These are phyloP conservation scores for Ensete ventricosum DNA, from an alignment of 176 grass and related monocot species.

Conservation along the genomic window DNA sequence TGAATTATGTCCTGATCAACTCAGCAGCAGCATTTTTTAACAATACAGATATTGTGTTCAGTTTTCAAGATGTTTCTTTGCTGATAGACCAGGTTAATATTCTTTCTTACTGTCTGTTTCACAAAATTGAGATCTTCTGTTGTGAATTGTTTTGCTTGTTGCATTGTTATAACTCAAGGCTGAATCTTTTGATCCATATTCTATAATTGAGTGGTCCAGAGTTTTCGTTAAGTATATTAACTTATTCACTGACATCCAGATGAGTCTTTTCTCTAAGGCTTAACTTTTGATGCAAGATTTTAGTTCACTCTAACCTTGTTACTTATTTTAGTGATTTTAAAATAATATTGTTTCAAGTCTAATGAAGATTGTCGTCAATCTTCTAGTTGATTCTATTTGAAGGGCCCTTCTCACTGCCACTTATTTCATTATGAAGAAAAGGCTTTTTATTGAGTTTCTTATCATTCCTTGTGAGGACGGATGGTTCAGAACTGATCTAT, in stretches of 20 bases:
- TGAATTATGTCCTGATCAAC: slow-evolving; percentile 83
- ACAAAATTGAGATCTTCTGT: neutral
- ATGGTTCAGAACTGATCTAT: neutral
- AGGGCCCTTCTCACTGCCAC: neutral
- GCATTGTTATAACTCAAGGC: neutral
- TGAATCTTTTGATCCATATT: neutral
- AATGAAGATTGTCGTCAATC: too few species aligned
- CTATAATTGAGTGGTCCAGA: neutral
- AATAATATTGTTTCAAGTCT: too few species aligned
- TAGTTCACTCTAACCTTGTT: neutral
- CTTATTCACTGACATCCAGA: neutral
- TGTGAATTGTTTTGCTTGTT: neutral
- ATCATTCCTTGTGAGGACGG: neutral
- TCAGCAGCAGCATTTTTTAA: slow-evolving; percentile 70
- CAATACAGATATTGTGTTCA: slow-evolving; percentile 54
- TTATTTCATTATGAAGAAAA: neutral
- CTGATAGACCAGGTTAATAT: slow-evolving; percentile 80
- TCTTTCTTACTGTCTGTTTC: slow-evolving; percentile 1
- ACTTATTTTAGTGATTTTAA: neutral
- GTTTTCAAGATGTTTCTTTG: slow-evolving; percentile 82
- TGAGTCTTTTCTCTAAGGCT: neutral
- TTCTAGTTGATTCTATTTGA: neutral
- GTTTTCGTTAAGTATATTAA: neutral
- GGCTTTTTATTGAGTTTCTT: neutral
- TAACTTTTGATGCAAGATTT: neutral